Percentiles rank a stretch among this genome's conserved stretches.
Evolutionary conservation across 192 early-diverging fungal genomes (phyloP).

Genomic region (Coemansia sp.): DNA sequence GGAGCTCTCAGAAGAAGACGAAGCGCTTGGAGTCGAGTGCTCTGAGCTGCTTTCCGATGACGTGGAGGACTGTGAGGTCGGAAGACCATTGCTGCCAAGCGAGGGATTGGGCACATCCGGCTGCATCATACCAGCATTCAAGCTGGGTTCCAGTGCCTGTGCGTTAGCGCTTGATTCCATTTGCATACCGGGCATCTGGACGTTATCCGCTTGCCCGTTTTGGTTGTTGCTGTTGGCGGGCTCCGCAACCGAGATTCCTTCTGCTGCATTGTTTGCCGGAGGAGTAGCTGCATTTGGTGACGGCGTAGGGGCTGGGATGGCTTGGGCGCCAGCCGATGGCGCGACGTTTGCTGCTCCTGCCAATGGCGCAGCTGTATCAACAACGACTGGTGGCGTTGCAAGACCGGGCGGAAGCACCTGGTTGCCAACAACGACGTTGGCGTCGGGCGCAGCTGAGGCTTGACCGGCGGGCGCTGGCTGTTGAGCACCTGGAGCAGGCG

Average conservation of each 20-base stretch:
- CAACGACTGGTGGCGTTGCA: not conserved
- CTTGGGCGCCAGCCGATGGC: conserved; percentile 5
- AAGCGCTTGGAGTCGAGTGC: not conserved
- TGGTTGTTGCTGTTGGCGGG: not conserved
- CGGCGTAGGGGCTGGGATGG: not conserved
- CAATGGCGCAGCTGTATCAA: not conserved
- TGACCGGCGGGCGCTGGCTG: conserved; percentile 6
- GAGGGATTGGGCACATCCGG: not conserved
- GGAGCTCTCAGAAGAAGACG: not conserved
- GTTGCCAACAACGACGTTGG: conserved; percentile 5
- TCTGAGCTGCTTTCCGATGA: not conserved
- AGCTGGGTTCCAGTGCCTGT: not conserved
- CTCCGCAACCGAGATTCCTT: not conserved
- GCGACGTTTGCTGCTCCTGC: conserved; percentile 2
- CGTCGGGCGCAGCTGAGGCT: conserved; percentile 11
- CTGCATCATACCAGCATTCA: not conserved
- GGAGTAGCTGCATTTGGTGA: not conserved
- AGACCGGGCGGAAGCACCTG: conserved; percentile 1
- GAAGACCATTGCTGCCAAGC: not conserved
- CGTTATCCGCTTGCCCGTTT: not conserved
- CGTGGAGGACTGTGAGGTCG: not conserved
- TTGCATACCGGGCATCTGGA: not conserved
- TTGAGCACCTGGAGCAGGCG: conserved; percentile 1
- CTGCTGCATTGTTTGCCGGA: not conserved
- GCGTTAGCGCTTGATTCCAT: not conserved